Conservation (phyloP, 495 filamentous ascomycete species). For the Cercophora scortea region DNA sequence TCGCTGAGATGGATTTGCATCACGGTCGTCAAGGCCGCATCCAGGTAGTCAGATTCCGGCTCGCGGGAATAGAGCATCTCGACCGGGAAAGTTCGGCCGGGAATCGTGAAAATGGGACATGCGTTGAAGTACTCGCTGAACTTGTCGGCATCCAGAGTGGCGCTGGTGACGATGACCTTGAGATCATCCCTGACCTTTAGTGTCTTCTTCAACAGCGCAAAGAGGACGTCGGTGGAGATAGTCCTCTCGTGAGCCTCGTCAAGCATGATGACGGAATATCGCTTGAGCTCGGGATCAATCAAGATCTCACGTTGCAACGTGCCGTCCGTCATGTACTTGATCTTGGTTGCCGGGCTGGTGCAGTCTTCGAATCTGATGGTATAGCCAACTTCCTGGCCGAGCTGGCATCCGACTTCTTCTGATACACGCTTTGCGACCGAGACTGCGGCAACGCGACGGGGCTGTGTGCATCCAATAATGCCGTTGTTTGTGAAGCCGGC, state of each 20-base stretch:
- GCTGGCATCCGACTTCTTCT: conserved; percentile 86
- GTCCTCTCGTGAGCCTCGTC: conserved; percentile 98
- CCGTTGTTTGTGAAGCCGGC: conserved; percentile 82
- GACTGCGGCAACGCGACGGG: conserved; percentile 94
- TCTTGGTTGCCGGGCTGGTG: conserved; percentile 80
- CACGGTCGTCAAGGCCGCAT: conserved; percentile 88
- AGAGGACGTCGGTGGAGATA: conserved; percentile 91
- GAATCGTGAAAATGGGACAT: conserved; percentile 93
- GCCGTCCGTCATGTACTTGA: conserved; percentile 99
- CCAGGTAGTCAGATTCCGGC: conserved; percentile 92
- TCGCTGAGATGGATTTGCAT: conserved; percentile 98
- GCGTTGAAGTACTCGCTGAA: conserved; percentile 93
- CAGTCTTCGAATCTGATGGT: conserved; percentile 97
- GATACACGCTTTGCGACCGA: conserved; percentile 94
- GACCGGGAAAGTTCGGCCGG: conserved; percentile 88
- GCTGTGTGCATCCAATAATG: conserved; percentile 96
- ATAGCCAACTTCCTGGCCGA: conserved; percentile 93
- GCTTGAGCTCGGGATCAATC: conserved; percentile 75
- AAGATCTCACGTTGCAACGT: conserved; percentile 96
- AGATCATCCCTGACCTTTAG: conserved; percentile 78
- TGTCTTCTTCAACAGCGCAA: conserved; percentile 91
- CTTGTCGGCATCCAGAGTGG: conserved; percentile 94
- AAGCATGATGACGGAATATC: conserved; percentile 95
- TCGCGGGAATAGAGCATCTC: conserved; percentile 92
- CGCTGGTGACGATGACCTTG: conserved; percentile 91